Evolutionary conservation across 148 eudicot species (phyloP).

Genomic region (Amaranthus hypochondriacus): DNA sequence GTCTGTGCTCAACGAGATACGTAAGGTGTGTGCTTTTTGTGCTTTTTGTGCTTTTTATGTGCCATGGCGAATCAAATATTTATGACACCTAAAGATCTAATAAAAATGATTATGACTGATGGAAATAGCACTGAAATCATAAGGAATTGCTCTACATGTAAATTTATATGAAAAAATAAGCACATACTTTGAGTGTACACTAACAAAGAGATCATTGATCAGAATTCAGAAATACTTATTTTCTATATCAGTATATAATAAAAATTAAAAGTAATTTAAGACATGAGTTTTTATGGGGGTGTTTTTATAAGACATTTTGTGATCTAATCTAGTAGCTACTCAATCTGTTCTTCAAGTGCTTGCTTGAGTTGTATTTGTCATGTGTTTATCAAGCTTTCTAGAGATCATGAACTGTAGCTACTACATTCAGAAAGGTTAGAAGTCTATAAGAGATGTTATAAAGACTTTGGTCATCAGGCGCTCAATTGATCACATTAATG

Average conservation of each 20-base stretch:
- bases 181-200: neutral
- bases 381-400: slow-evolving; percentile 15
- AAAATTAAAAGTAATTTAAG: slow-evolving; percentile 12
- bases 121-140: neutral
- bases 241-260: slow-evolving; percentile 6
- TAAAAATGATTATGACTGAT: no score
- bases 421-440: slow-evolving; percentile 21
- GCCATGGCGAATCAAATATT: no score
- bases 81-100: no score
- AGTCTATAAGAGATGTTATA: neutral
- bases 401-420: slow-evolving; percentile 5
- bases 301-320: slow-evolving; percentile 6
- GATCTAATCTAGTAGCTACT: slow-evolving; percentile 25
- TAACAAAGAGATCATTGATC: neutral
- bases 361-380: slow-evolving; percentile 13
- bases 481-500: neutral
- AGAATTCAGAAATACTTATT: slow-evolving; percentile 20
- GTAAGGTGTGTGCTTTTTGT: no score
- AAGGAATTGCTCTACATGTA: slow-evolving; percentile 5
- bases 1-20: no score
- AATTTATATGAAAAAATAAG: slow-evolving; percentile 2
- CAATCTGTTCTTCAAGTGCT: slow-evolving; percentile 17
- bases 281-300: neutral
- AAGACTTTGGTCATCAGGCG: neutral
- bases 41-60: no score